Conservation (phyloP, 1,284 basidiomycete species). For the Leccinum subrobustum region DNA sequence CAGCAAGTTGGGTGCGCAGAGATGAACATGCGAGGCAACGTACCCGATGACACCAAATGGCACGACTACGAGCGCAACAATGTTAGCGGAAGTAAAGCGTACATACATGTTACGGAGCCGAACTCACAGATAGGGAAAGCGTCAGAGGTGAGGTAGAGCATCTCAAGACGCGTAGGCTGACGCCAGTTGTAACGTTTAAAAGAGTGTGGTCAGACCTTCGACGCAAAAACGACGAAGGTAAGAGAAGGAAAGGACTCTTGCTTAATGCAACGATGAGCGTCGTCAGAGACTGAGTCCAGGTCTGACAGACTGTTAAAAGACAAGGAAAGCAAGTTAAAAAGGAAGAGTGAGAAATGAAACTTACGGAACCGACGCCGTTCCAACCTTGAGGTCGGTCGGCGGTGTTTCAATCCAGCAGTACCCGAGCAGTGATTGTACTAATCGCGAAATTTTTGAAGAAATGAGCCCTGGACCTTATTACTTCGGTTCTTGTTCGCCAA, state of each 20-base stretch:
- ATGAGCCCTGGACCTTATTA: not conserved
- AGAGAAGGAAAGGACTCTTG: not conserved
- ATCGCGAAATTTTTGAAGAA: not conserved
- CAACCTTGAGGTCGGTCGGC: not conserved
- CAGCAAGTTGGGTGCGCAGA: not conserved
- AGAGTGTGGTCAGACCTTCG: not conserved
- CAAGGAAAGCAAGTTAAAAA: not conserved
- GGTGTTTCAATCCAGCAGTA: not conserved
- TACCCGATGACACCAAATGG: constrained; percentile 91
- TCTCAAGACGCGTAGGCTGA: not conserved
- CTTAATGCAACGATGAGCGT: not conserved
- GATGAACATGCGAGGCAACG: constrained; percentile 25
- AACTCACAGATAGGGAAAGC: not conserved
- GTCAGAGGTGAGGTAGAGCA: not conserved
- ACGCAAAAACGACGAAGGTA: not conserved
- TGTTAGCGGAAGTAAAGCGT: not conserved
- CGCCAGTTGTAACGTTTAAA: not conserved
- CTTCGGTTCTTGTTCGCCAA: not conserved
- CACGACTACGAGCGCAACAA: constrained; percentile 54
- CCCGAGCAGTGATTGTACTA: too few species aligned
- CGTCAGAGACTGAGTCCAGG: not conserved
- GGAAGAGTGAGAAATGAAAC: not conserved
- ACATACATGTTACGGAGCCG: not conserved
- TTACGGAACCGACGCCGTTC: not conserved
- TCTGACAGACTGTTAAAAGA: not conserved